These are phyloP conservation scores for Amanita rubescens DNA, from an alignment of 768 basidiomycete genomes.

Conservation along the genomic window DNA sequence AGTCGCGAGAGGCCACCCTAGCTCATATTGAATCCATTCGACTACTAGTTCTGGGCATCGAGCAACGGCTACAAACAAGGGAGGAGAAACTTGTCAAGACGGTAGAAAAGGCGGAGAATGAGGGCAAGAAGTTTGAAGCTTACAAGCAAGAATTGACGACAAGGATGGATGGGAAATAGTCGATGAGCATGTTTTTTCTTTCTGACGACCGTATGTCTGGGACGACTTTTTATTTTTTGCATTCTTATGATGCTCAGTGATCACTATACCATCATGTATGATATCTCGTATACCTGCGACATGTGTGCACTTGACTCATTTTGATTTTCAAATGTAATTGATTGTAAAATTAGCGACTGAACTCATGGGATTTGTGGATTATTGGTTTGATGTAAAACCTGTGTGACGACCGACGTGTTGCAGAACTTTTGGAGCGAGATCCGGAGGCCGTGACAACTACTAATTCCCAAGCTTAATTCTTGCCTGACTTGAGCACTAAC, in stretches of 20 bases:
- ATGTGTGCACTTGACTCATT: too few species aligned
- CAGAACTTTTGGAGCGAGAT: too few species aligned
- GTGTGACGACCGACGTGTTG: too few species aligned
- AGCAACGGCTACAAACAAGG: constrained; percentile 56
- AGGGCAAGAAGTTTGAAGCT: constrained; percentile 47
- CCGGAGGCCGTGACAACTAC: too few species aligned
- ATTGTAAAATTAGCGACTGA: too few species aligned
- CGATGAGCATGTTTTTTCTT: background rate
- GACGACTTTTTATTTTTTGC: background rate
- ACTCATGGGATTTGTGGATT: too few species aligned
- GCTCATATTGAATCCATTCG: constrained; percentile 66
- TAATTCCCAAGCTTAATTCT: too few species aligned
- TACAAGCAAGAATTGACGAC: constrained; percentile 29
- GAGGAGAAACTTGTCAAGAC: constrained; percentile 56
- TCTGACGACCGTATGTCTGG: background rate
- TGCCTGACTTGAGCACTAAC: too few species aligned
- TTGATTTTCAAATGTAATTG: too few species aligned
- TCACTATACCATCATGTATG: background rate
- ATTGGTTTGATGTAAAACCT: too few species aligned
- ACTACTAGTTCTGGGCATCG: constrained; percentile 66
- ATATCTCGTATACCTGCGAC: background rate
- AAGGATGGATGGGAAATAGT: constrained; percentile 3
- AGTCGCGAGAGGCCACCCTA: constrained; percentile 32
- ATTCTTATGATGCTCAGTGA: background rate
- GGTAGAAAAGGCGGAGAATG: constrained; percentile 52